These are phyloP conservation scores for Penicillium herquei DNA, from an alignment of 495 filamentous ascomycete genomes.

Conservation along the genomic window DNA sequence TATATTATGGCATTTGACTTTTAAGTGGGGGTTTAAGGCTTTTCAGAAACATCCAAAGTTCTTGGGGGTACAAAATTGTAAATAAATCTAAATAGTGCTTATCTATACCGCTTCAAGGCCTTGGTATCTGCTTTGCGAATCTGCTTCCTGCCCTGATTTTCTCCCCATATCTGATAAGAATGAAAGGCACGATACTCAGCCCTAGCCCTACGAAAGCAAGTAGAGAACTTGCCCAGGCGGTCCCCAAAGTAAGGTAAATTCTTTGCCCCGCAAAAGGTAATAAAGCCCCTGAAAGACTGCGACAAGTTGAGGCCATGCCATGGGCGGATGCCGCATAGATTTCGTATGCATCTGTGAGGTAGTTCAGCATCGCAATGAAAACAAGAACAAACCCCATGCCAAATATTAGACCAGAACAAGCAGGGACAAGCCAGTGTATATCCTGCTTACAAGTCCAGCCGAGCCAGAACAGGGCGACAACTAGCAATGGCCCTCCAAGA, in stretches of 20 bases:
- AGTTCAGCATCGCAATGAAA: slow-evolving; percentile 62
- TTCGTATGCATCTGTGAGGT: slow-evolving; percentile 70
- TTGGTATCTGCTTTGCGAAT: no score
- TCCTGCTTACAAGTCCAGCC: slow-evolving; percentile 55
- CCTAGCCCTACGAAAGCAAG: slow-evolving; percentile 40
- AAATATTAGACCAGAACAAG: slow-evolving; percentile 61
- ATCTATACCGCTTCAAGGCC: no score
- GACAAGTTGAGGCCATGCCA: slow-evolving; percentile 55
- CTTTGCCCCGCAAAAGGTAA: slow-evolving; percentile 37
- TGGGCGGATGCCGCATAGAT: slow-evolving; percentile 65
- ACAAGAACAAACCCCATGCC: slow-evolving; percentile 62
- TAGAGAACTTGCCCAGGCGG: slow-evolving; percentile 44
- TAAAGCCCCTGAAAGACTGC: slow-evolving; percentile 35
- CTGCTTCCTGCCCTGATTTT: no score
- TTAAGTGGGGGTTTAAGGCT: no score
- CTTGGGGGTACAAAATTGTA: no score
- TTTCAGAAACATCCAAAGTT: no score
- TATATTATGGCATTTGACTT: no score
- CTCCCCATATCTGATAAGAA: no score
- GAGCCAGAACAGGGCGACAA: slow-evolving; percentile 63
- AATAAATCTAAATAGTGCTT: no score
- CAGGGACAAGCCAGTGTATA: slow-evolving; percentile 62
- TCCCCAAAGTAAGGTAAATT: slow-evolving; percentile 41
- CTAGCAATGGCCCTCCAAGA: slow-evolving; percentile 63
- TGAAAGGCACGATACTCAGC: slow-evolving; percentile 37